Conservation (phyloP, 352 stramenopile species). For the Globisporangium paroecandrum region DNA sequence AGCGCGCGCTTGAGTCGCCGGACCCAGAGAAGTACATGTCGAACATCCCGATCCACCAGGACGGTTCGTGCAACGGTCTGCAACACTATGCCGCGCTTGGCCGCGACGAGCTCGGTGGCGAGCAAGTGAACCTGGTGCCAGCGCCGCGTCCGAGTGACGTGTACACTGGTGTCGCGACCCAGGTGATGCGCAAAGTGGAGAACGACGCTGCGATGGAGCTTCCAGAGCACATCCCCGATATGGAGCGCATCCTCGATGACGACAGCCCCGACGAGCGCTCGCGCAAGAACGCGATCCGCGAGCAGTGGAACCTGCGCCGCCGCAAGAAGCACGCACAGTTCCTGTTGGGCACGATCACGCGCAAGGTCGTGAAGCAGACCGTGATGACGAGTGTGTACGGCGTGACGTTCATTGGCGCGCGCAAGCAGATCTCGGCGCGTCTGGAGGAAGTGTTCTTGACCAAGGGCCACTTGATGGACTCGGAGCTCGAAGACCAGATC, state of each 20-base stretch:
- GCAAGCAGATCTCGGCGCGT: constrained; percentile 97
- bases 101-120: constrained; percentile 91
- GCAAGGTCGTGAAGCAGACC: constrained; percentile 99
- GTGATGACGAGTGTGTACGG: constrained; percentile 99
- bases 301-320: background rate
- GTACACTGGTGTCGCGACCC: constrained; percentile 92
- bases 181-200: constrained; percentile 82
- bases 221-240: constrained; percentile 31
- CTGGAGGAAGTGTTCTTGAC: constrained; percentile 91
- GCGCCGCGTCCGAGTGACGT: constrained; percentile 95
- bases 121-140: constrained; percentile 96
- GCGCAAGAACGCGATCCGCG: background rate
- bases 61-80: constrained; percentile 41
- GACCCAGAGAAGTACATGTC: constrained; percentile 92
- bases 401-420: constrained; percentile 99
- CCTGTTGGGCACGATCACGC: constrained; percentile 70
- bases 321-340: constrained; percentile 64
- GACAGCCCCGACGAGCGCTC: background rate
- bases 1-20: constrained; percentile 89
- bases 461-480: constrained; percentile 69
- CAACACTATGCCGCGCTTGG: constrained; percentile 94
- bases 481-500: constrained; percentile 80
- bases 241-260: constrained; percentile 23
- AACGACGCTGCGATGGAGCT: constrained; percentile 52
- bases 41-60: constrained; percentile 96